phyloP scores from a whole-genome alignment of 768 basidiomycete genomes.

The Auriscalpium vulgare region DNA sequence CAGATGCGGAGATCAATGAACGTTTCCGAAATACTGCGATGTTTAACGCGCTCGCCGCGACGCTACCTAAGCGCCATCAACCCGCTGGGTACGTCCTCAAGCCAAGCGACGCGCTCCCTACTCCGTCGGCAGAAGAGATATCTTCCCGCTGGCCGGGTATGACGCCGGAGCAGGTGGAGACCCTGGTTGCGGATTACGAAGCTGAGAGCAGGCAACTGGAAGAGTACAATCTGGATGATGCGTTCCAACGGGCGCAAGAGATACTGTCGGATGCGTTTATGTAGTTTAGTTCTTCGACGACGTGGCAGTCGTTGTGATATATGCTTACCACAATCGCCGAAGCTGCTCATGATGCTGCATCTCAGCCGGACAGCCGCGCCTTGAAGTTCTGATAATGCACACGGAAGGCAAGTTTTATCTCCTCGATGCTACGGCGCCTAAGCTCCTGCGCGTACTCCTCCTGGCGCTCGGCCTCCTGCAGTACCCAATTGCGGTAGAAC shows the following conservation, averaged over 20 bases:
- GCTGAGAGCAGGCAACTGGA: slow-evolving; percentile 52
- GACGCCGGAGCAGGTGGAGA: slow-evolving; percentile 55
- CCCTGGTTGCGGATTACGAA: slow-evolving; percentile 51
- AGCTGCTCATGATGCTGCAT: not conserved
- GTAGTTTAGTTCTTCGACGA: no score
- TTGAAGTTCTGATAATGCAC: slow-evolving; percentile 35
- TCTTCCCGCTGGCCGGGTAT: slow-evolving; percentile 68
- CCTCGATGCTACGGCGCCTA: slow-evolving; percentile 51
- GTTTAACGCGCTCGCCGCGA: slow-evolving; percentile 52
- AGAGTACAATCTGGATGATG: slow-evolving; percentile 46
- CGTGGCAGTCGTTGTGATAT: not conserved
- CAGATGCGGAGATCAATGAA: slow-evolving; percentile 67
- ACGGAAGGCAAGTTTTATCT: slow-evolving; percentile 51
- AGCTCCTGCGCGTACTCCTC: slow-evolving; percentile 59
- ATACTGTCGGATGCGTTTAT: slow-evolving; percentile 19
- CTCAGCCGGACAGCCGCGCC: slow-evolving; percentile 16
- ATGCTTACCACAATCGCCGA: not conserved
- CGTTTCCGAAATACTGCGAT: slow-evolving; percentile 71
- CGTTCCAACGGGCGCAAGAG: slow-evolving; percentile 57
- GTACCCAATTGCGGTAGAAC: slow-evolving; percentile 70
- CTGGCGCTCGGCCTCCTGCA: slow-evolving; percentile 53
- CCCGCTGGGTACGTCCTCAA: slow-evolving; percentile 43
- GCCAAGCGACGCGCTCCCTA: slow-evolving; percentile 50
- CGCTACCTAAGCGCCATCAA: slow-evolving; percentile 33
- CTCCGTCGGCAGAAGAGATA: slow-evolving; percentile 54